Conservation (phyloP, 371 early-diverging fungal species). For the Parasitella parasitica region DNA sequence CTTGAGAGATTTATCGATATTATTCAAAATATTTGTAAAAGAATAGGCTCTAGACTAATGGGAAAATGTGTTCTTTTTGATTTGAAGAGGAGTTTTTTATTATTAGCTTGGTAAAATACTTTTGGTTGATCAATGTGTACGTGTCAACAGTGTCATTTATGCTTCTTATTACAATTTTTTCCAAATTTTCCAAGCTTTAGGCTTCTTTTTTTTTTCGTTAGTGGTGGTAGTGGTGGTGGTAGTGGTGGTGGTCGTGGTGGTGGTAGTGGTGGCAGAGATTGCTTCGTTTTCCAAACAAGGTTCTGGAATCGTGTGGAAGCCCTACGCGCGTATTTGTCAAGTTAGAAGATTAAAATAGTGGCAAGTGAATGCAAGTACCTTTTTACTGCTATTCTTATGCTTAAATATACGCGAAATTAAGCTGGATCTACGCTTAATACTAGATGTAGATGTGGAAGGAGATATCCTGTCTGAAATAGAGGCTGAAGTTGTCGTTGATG, state of each 20-base stretch:
- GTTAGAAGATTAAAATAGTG: too few relatives aligned
- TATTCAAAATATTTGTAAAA: background rate
- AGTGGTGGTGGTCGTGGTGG: too few relatives aligned
- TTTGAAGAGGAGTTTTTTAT: background rate
- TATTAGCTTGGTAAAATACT: too few relatives aligned
- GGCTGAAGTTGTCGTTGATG: background rate
- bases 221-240: too few relatives aligned
- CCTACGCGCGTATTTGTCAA: too few relatives aligned
- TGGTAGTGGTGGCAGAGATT: too few relatives aligned
- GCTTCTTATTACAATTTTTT: background rate
- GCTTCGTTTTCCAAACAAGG: too few relatives aligned
- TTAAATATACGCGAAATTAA: slow-evolving; percentile 5
- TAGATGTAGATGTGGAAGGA: background rate
- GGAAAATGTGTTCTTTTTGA: background rate
- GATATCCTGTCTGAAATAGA: background rate
- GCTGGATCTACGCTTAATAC: background rate
- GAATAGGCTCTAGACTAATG: background rate
- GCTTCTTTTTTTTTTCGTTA: background rate
- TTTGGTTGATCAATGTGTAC: background rate
- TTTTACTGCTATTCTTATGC: background rate
- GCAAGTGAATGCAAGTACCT: too few relatives aligned
- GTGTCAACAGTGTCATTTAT: background rate
- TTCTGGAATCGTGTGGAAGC: too few relatives aligned
- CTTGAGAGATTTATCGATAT: background rate
- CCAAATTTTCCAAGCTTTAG: background rate